These are phyloP conservation scores for Alternaria burnsii DNA, from an alignment of 2,329 filamentous ascomycete species.

Conservation along the genomic window DNA sequence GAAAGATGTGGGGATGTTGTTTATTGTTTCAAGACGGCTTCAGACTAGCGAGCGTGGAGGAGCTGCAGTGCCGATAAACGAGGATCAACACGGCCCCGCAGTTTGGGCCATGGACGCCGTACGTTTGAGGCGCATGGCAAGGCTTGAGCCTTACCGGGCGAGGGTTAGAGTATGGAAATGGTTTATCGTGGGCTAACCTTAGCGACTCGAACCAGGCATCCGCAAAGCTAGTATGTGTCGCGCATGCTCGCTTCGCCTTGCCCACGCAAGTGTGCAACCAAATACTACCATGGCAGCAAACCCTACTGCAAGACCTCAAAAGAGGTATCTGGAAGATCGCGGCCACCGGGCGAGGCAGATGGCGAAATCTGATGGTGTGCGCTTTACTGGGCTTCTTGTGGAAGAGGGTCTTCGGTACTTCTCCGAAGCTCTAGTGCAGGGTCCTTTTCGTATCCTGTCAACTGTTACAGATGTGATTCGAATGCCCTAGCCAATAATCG, in stretches of 20 bases:
- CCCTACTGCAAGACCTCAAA: background rate
- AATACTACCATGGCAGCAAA: background rate
- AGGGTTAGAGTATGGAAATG: background rate
- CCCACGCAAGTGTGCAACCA: background rate
- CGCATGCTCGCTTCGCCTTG: background rate
- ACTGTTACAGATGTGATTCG: background rate
- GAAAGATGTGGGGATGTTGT: conserved; percentile 26
- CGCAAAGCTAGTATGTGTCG: conserved; percentile 2
- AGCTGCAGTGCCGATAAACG: conserved; percentile 15
- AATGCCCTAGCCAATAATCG: background rate
- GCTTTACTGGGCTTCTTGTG: background rate
- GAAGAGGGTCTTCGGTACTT: background rate
- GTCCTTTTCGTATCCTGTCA: background rate
- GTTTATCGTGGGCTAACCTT: background rate
- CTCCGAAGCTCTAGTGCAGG: background rate
- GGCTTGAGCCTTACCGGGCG: conserved; percentile 6
- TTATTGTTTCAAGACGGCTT: conserved; percentile 23
- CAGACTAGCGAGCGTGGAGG: conserved; percentile 19
- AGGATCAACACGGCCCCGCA: conserved; percentile 23
- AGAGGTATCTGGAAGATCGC: background rate
- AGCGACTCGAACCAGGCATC: background rate
- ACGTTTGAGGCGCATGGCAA: conserved; percentile 17
- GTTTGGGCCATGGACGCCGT: conserved; percentile 13
- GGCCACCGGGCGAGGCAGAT: background rate
- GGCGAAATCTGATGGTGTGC: background rate